A percentile compares a stretch with the other conserved stretches of the same genome.
Conservation (phyloP, 768 basidiomycete genomes). For the Rhizopogon vulgaris region DNA sequence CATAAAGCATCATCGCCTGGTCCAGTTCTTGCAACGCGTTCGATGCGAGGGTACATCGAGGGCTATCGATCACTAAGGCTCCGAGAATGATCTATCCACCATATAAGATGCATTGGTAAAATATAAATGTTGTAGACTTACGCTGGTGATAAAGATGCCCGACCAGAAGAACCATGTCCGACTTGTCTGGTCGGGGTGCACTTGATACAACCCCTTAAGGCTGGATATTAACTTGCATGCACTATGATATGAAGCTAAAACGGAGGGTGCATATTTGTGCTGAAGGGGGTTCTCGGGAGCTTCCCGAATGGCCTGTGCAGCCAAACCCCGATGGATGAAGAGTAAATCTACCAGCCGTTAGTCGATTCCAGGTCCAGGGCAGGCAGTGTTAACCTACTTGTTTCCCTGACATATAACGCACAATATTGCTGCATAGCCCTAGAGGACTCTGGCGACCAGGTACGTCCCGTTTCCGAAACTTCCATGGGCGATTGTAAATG, state of each 20-base stretch:
- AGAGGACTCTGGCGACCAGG: constrained; percentile 35
- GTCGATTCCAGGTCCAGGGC: background rate
- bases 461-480: constrained; percentile 21
- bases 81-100: constrained; percentile 36
- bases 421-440: constrained; percentile 42
- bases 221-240: constrained; percentile 37
- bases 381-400: constrained; percentile 29
- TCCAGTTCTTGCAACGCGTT: constrained; percentile 36
- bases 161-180: constrained; percentile 49
- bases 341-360: constrained; percentile 28
- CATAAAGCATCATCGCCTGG: constrained; percentile 32
- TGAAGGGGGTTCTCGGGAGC: constrained; percentile 35
- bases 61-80: constrained; percentile 40
- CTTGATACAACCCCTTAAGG: constrained; percentile 30
- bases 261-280: constrained; percentile 41
- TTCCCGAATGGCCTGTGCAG: constrained; percentile 39
- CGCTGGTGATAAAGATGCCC: constrained; percentile 41
- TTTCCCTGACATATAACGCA: constrained; percentile 34
- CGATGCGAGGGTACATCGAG: constrained; percentile 35
- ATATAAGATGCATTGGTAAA: background rate
- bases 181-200: constrained; percentile 28
- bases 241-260: constrained; percentile 38
- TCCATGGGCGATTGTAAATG: constrained; percentile 36
- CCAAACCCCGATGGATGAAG: constrained; percentile 44
- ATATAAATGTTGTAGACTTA: constrained; percentile 21